phyloP scores from a whole-genome alignment of 441 rosid genomes.

The Gossypium schwendimanii region DNA sequence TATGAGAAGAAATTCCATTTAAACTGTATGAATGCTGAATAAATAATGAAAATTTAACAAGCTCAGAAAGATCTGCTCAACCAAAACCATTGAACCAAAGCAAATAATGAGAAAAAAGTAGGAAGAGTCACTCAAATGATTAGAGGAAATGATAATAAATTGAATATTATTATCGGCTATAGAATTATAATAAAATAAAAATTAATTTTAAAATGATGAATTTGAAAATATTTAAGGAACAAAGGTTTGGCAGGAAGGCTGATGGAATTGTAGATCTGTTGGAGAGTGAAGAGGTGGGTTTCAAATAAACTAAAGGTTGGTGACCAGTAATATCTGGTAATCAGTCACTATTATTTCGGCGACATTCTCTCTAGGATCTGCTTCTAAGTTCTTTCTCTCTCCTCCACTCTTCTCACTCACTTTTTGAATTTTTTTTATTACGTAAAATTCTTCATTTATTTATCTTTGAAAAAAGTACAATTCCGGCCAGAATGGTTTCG shows the following conservation, averaged over 20 bases:
- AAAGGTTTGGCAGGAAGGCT: too few relatives aligned
- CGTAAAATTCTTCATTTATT: too few relatives aligned
- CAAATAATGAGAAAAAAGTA: background rate
- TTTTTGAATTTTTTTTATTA: too few relatives aligned
- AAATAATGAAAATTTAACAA: background rate
- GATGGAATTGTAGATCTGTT: background rate
- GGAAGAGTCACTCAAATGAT: background rate
- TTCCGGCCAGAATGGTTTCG: conserved; percentile 23
- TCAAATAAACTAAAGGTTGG: background rate
- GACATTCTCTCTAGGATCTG: background rate
- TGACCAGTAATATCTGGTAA: background rate
- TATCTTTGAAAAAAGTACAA: background rate
- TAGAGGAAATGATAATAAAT: too few relatives aligned
- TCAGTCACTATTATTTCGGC: background rate
- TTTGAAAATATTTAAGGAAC: too few relatives aligned
- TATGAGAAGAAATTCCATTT: background rate
- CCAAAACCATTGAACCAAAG: background rate
- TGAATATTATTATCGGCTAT: too few relatives aligned
- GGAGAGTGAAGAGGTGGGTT: background rate
- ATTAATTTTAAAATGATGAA: too few relatives aligned
- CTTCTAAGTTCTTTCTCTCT: background rate
- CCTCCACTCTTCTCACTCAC: too few relatives aligned
- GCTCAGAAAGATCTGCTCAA: background rate
- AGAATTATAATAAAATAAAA: too few relatives aligned
- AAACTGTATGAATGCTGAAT: background rate